Evolutionary conservation across 495 filamentous ascomycete species (phyloP).

Genomic region (Lophiotrema nucula): DNA sequence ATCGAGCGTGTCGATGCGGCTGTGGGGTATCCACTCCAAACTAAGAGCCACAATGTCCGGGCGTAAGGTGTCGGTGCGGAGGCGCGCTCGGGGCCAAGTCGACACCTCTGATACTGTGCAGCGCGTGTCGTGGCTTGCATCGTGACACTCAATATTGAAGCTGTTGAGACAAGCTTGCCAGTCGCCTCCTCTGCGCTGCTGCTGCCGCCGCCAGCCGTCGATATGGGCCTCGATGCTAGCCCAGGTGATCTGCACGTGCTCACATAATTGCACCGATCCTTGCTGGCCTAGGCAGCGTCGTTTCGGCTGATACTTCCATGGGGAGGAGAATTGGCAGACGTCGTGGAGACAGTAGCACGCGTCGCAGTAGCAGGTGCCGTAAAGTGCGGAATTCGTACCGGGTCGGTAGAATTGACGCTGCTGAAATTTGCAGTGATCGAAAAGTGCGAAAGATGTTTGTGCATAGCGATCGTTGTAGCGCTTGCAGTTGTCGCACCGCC

Average conservation of each 20-base stretch:
- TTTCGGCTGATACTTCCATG: too few species aligned
- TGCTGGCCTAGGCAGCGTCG: too few species aligned
- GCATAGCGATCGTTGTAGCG: too few species aligned
- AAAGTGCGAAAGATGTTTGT: too few species aligned
- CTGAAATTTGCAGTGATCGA: too few species aligned
- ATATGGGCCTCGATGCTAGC: conserved; percentile 16
- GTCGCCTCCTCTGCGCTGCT: background rate
- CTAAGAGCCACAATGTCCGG: conserved; percentile 7
- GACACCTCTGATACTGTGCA: conserved; percentile 12
- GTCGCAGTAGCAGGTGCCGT: too few species aligned
- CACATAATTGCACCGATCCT: too few species aligned
- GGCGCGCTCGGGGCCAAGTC: conserved; percentile 18
- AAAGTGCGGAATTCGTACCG: too few species aligned
- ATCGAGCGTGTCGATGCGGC: conserved; percentile 18
- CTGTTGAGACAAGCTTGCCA: conserved; percentile 7
- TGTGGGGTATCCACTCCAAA: conserved; percentile 19
- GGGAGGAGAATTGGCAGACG: too few species aligned
- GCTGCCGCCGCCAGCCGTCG: background rate
- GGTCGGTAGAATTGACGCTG: too few species aligned
- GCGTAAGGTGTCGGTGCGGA: background rate
- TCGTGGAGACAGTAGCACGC: too few species aligned
- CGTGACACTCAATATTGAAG: conserved; percentile 11
- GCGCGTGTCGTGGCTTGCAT: conserved; percentile 11
- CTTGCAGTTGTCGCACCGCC: too few species aligned
- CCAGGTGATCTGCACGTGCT: conserved; percentile 15